phyloP scores from a whole-genome alignment of 2,329 filamentous ascomycete species.

The Chaetomium sp. region DNA sequence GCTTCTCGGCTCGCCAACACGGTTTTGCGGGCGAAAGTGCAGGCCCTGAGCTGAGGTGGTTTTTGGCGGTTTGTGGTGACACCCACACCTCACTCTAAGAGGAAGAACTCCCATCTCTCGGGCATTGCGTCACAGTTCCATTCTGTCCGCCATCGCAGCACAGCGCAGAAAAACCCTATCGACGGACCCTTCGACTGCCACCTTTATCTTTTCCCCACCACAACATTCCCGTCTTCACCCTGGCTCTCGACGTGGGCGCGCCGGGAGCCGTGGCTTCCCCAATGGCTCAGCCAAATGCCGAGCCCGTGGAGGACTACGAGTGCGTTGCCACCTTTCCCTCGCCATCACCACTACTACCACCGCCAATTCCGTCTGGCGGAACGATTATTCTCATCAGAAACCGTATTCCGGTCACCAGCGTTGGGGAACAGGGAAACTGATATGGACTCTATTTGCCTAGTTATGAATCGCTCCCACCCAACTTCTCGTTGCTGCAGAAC shows the following conservation, averaged over 20 bases:
- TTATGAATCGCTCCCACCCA: conserved; percentile 90
- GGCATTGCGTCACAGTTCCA: conserved; percentile 20
- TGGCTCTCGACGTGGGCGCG: conserved; percentile 61
- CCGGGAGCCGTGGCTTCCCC: conserved; percentile 57
- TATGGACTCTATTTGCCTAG: conserved; percentile 29
- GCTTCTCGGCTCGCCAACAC: background rate
- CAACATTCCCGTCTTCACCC: conserved; percentile 39
- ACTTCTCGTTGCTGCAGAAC: conserved; percentile 89
- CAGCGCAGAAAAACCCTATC: background rate
- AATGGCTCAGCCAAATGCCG: conserved; percentile 63
- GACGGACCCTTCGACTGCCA: background rate
- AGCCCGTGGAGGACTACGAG: conserved; percentile 61
- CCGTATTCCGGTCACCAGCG: too few relatives aligned
- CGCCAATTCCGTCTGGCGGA: too few relatives aligned
- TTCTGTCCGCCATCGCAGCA: conserved; percentile 7
- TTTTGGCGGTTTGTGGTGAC: conserved; percentile 6
- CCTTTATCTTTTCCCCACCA: background rate
- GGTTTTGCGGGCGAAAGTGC: background rate
- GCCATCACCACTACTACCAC: too few relatives aligned
- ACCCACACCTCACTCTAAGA: background rate
- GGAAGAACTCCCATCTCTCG: background rate
- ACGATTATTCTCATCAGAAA: too few relatives aligned
- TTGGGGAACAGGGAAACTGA: too few relatives aligned
- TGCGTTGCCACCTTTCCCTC: conserved; percentile 35
- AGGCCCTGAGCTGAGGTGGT: background rate